Evolutionary conservation across 2,329 filamentous ascomycete genomes (phyloP).

Genomic region (Aspergillus sergii): DNA sequence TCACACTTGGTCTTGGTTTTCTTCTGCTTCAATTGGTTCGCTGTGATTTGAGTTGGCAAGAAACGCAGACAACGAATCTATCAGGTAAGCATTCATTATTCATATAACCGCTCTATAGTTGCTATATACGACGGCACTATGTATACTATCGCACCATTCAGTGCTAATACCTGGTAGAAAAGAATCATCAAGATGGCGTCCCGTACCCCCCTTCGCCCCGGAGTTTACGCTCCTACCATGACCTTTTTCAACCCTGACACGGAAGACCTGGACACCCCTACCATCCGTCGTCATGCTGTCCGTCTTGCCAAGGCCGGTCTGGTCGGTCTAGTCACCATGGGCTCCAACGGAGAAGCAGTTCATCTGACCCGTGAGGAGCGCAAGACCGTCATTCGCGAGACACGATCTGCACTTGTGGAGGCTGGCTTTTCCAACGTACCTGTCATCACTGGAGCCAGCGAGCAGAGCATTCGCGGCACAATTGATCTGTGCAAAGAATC

Average conservation of each 20-base stretch:
- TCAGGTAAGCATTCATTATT: not conserved
- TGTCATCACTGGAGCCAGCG: constrained; percentile 79
- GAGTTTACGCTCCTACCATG: constrained; percentile 87
- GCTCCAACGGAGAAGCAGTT: constrained; percentile 87
- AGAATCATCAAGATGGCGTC: constrained; percentile 27
- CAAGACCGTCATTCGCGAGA: constrained; percentile 71
- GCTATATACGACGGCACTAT: not conserved
- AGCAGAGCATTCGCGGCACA: constrained; percentile 80
- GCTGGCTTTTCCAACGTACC: constrained; percentile 76
- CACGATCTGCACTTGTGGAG: constrained; percentile 77
- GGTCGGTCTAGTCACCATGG: constrained; percentile 81
- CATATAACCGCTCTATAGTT: not conserved
- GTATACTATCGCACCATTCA: not conserved
- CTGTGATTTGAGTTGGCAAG: not conserved
- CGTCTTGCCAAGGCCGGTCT: constrained; percentile 77
- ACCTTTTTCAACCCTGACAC: constrained; percentile 85
- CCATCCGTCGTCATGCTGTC: constrained; percentile 78
- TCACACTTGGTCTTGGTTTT: not conserved
- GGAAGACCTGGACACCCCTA: constrained; percentile 79
- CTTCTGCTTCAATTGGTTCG: not conserved
- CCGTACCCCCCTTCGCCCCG: constrained; percentile 69
- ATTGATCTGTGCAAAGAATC: constrained; percentile 71
- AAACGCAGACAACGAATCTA: not conserved
- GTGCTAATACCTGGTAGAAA: not conserved
- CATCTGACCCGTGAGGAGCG: constrained; percentile 82